phyloP scores from a whole-genome alignment of 441 rosid genomes.

The Isatis lusitanica region DNA sequence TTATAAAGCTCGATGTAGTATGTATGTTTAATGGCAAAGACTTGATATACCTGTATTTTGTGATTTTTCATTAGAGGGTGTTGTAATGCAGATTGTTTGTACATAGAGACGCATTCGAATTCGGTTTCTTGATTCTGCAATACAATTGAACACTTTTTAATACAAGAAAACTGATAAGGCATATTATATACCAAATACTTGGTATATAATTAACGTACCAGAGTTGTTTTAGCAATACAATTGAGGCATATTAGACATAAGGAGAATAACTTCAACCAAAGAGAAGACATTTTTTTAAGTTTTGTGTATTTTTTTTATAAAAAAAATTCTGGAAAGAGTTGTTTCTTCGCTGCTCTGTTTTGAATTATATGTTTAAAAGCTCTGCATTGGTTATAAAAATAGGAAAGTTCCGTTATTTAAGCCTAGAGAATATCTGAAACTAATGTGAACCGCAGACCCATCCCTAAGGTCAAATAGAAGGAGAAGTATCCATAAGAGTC shows the following conservation, averaged over 20 bases:
- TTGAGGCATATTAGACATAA: not conserved
- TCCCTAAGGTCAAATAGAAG: too few relatives aligned
- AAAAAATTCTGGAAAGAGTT: not conserved
- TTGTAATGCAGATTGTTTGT: constrained; percentile 28
- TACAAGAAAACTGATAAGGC: not conserved
- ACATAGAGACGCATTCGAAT: constrained; percentile 23
- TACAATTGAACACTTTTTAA: not conserved
- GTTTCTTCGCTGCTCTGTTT: not conserved
- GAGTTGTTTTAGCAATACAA: constrained; percentile 9
- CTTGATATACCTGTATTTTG: constrained; percentile 18
- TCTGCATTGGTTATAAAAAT: constrained; percentile 3
- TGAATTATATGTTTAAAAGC: not conserved
- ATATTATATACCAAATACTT: not conserved
- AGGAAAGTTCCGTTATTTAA: not conserved
- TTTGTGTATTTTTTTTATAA: not conserved
- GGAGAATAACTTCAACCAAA: constrained; percentile 20
- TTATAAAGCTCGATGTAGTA: not conserved
- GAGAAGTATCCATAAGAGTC: too few relatives aligned
- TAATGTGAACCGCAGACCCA: not conserved
- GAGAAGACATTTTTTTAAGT: constrained; percentile 10
- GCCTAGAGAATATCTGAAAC: not conserved
- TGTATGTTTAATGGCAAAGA: constrained; percentile 1
- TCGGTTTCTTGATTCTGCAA: constrained; percentile 27
- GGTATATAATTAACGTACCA: constrained; percentile 14
- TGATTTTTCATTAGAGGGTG: constrained; percentile 24